Conservation (phyloP, 768 basidiomycete species). For the Amanita polypyramis region DNA sequence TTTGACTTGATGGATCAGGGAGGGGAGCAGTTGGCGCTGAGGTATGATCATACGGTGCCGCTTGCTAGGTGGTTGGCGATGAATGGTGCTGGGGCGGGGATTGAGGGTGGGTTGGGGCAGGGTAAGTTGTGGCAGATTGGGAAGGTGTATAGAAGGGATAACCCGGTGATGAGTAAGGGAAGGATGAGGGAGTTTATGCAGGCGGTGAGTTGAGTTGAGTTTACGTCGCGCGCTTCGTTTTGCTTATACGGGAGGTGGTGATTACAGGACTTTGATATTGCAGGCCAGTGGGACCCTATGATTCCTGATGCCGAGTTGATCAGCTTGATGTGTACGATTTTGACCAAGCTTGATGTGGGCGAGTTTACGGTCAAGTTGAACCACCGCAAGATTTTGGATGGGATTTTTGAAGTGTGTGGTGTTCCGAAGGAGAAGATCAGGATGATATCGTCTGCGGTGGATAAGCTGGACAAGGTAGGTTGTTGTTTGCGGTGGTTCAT, state of each 20-base stretch:
- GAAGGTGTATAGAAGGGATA: conserved; percentile 97
- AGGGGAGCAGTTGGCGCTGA: conserved; percentile 86
- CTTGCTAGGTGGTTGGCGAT: conserved; percentile 94
- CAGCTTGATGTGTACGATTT: conserved; percentile 68
- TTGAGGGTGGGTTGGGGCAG: conserved; percentile 34
- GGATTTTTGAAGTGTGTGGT: conserved; percentile 93
- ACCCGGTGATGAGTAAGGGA: conserved; percentile 95
- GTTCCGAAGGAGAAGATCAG: conserved; percentile 86
- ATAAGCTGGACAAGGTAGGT: conserved; percentile 92
- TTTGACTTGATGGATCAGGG: conserved; percentile 98
- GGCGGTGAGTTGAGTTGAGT: conserved; percentile 45
- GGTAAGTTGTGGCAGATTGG: conserved; percentile 95
- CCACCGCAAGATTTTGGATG: conserved; percentile 94
- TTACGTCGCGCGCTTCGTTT: not conserved
- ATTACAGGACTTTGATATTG: conserved; percentile 86
- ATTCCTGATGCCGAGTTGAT: conserved; percentile 93
- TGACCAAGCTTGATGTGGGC: conserved; percentile 79
- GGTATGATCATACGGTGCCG: conserved; percentile 97
- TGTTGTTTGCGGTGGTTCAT: not conserved
- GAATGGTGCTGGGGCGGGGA: conserved; percentile 39
- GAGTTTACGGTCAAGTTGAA: conserved; percentile 97
- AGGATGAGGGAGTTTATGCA: conserved; percentile 98
- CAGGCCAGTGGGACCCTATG: conserved; percentile 91
- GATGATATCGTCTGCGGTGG: conserved; percentile 90
- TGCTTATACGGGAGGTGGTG: not conserved